Base-by-base conservation (phyloP, 352 stramenopile species). In the Plasmopara muralis region DNA sequence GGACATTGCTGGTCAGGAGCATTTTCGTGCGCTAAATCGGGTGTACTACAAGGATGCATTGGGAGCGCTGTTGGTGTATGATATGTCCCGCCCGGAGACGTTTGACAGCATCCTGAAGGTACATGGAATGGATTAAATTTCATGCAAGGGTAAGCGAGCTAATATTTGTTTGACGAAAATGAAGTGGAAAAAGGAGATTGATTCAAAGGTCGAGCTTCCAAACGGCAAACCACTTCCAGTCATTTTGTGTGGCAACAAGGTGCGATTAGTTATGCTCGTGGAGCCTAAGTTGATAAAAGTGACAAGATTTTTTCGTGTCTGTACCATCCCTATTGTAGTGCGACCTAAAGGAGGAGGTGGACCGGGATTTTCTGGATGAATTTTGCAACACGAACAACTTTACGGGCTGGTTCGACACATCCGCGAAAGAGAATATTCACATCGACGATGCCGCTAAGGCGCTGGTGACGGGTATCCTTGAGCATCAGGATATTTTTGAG, bases 171-270 rank as follows among this genome's bases (percentile, higher is more conserved):
- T 49, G 33, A 18, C 31, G 10, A 18, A 64, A 28, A 40, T 56
- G n/a, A 53, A 95, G 79, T 97, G 91, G 91, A 97, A 97, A 66
- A 86, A 87, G 28, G 87, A 97, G 55, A 93, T 97, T 44, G 89
- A 97, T 54, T 89, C 89, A 5, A 97, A 97, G 66, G 86, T 96
- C 1, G 75, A 88, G 34, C 76, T 98, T 1, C 87, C 89, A 5
- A 96, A 97, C 57, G 81, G 87, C 50, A 94, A 95, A 57, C 62
- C 79, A 1, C 65, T 98, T 9, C 91, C 91, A 7, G 87, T 96
- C 25, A 86, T 97, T 64, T 62, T 98, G 7, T 91, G 92, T 41
- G 90, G 82, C 31, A 98, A 98, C 68, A 98, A 98, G 74, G 83
- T 93, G 29, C 31, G 43, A 30, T 30, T 45, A 16, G 1, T 30